phyloP scores from a whole-genome alignment of 1,284 basidiomycete genomes.

The Puccinia polysora region DNA sequence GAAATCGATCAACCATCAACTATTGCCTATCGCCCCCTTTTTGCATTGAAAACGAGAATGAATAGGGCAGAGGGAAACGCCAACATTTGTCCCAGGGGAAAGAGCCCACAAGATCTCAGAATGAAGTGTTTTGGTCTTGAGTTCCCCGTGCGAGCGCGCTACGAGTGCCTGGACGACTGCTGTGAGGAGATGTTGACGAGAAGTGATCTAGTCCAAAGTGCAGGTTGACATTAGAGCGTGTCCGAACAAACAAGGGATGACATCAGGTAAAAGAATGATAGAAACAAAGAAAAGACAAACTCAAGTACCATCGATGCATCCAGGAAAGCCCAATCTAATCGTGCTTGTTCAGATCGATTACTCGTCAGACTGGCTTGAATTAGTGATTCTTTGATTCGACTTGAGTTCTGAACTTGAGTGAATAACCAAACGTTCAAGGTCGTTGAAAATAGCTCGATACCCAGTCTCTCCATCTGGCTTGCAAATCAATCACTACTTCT shows the following conservation, averaged over 20 bases:
- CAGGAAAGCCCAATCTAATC: slow-evolving; percentile 80
- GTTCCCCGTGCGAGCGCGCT: slow-evolving; percentile 59
- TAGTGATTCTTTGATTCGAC: slow-evolving; percentile 63
- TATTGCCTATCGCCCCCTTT: background rate
- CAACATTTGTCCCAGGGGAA: slow-evolving; percentile 76
- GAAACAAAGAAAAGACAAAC: background rate
- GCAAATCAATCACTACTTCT: too few relatives aligned
- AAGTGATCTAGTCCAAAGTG: slow-evolving; percentile 61
- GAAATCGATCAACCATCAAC: background rate
- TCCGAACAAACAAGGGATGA: background rate
- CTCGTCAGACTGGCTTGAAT: slow-evolving; percentile 62
- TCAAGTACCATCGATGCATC: slow-evolving; percentile 65
- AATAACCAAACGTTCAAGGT: slow-evolving; percentile 66
- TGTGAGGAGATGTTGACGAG: slow-evolving; percentile 68
- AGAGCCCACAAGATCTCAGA: slow-evolving; percentile 78
- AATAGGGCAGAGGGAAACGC: slow-evolving; percentile 46
- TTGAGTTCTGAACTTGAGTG: slow-evolving; percentile 63
- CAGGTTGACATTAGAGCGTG: too few relatives aligned
- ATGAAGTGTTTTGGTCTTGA: slow-evolving; percentile 73
- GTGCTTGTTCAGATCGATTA: slow-evolving; percentile 62
- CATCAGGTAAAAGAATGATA: background rate
- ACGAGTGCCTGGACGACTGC: slow-evolving; percentile 74
- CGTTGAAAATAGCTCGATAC: slow-evolving; percentile 52
- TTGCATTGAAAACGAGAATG: background rate
- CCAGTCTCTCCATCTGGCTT: slow-evolving; percentile 57